Evolutionary conservation across 352 stramenopile species (phyloP).

Genomic region (Pythium rhizo-oryzae): DNA sequence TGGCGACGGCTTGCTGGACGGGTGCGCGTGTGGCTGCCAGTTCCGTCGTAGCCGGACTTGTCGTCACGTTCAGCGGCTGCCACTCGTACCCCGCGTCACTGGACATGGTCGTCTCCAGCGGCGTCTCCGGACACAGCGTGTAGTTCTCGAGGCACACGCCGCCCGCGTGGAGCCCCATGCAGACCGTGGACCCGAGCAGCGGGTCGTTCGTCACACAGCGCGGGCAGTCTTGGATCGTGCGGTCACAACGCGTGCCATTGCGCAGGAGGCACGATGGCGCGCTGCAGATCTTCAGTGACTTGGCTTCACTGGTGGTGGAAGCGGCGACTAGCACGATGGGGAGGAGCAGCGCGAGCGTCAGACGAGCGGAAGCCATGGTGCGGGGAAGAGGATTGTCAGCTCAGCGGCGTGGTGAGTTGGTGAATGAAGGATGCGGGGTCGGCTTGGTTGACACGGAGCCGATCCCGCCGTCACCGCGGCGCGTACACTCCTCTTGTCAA

Average conservation of each 20-base stretch:
- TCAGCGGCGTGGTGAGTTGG: background rate
- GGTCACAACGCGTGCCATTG: conserved; percentile 11
- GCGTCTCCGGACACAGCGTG: conserved; percentile 6
- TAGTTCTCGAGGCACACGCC: background rate
- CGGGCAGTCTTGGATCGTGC: background rate
- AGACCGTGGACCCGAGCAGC: background rate
- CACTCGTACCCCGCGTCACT: background rate
- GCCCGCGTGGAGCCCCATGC: background rate
- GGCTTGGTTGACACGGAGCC: background rate
- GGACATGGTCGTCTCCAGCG: background rate
- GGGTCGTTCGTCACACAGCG: background rate
- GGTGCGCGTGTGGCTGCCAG: background rate
- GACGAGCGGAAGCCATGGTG: conserved; percentile 2
- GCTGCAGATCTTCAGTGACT: background rate
- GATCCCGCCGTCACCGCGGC: background rate
- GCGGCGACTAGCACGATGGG: background rate
- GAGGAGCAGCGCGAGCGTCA: background rate
- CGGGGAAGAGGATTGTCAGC: background rate
- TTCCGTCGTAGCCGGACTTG: background rate
- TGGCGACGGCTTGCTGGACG: background rate
- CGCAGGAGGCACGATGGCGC: background rate
- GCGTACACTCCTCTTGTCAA: background rate
- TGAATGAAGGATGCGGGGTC: background rate
- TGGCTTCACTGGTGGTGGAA: background rate
- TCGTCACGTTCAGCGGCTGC: background rate